A percentile compares a stretch with the other conserved stretches of the same genome.
These are phyloP conservation scores for Nadsonia fulvescens DNA, from an alignment of 805 yeast genomes.

Conservation along the genomic window DNA sequence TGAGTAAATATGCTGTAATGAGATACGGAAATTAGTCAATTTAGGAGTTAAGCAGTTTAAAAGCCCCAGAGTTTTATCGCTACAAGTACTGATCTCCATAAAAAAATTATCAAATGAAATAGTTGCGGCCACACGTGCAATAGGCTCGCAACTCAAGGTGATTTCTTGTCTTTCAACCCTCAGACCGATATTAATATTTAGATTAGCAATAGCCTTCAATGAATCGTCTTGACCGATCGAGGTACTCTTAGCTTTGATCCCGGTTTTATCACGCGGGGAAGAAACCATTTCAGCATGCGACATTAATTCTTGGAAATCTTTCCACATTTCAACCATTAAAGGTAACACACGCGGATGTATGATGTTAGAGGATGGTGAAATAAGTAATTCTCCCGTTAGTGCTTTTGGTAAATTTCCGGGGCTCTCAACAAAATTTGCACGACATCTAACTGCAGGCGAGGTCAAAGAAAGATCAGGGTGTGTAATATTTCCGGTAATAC, in stretches of 20 bases:
- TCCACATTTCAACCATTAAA: conserved; percentile 40
- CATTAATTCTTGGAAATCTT: conserved; percentile 32
- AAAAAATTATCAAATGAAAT: conserved; percentile 56
- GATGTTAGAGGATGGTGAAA: conserved; percentile 55
- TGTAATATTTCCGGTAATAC: too few relatives aligned
- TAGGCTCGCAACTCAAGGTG: conserved; percentile 78
- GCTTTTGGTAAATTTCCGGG: too few relatives aligned
- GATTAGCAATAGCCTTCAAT: conserved; percentile 21
- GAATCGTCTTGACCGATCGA: too few relatives aligned
- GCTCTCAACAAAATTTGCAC: too few relatives aligned
- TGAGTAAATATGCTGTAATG: conserved; percentile 79
- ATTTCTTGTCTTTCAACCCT: conserved; percentile 57
- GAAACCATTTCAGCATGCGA: too few relatives aligned
- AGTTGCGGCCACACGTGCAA: conserved; percentile 79
- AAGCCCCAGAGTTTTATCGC: conserved; percentile 15
- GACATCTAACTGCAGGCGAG: too few relatives aligned
- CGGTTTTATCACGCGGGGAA: conserved; percentile 1
- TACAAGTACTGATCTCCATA: conserved; percentile 35
- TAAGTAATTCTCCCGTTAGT: conserved; percentile 42
- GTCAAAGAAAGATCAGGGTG: too few relatives aligned
- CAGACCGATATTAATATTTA: conserved; percentile 46
- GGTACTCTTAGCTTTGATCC: background rate
- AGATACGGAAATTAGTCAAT: conserved; percentile 41
- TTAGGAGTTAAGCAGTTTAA: conserved; percentile 29
- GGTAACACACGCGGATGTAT: conserved; percentile 67